A percentile compares a stretch with the other conserved stretches of the same genome.
Evolutionary conservation across 2,329 filamentous ascomycete genomes (phyloP).

Genomic region (Chrysoporthe deuterocubensis): DNA sequence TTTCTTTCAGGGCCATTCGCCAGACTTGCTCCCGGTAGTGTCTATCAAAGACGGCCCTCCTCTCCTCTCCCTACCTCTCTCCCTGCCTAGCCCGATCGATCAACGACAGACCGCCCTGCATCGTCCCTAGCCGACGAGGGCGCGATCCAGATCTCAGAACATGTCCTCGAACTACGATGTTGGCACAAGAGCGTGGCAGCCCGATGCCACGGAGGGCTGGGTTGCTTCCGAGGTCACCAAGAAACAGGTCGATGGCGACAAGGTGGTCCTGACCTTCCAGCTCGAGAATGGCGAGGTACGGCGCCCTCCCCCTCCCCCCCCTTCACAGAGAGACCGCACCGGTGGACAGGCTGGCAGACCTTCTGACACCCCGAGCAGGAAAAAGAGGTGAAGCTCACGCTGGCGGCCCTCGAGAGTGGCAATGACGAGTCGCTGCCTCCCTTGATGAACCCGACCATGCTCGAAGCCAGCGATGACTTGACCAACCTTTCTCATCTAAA

Average conservation of each 20-base stretch:
- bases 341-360: background rate
- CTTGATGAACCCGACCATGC: slow-evolving; percentile 96
- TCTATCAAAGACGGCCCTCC: slow-evolving; percentile 24
- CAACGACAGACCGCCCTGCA: slow-evolving; percentile 15
- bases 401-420: slow-evolving; percentile 75
- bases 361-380: slow-evolving; percentile 54
- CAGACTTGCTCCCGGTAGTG: slow-evolving; percentile 30
- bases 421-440: slow-evolving; percentile 82
- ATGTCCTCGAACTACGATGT: slow-evolving; percentile 97
- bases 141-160: slow-evolving; percentile 31
- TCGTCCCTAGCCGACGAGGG: slow-evolving; percentile 12
- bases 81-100: slow-evolving; percentile 20
- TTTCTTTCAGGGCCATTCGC: slow-evolving; percentile 25
- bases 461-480: slow-evolving; percentile 97
- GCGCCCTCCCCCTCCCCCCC: slow-evolving; percentile 29
- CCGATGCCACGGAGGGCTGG: slow-evolving; percentile 95
- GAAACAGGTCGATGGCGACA: slow-evolving; percentile 82
- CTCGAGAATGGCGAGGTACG: slow-evolving; percentile 90
- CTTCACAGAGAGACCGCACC: background rate
- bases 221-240: slow-evolving; percentile 91
- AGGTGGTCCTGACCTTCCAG: slow-evolving; percentile 84
- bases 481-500: slow-evolving; percentile 98
- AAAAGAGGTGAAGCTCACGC: slow-evolving; percentile 78
- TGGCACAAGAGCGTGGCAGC: slow-evolving; percentile 97
- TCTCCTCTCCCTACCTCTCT: slow-evolving; percentile 7